A percentile compares a stretch with the other conserved stretches of the same genome.
Conservation (phyloP, 1,139 yeast species). For the Citeromyces siamensis region DNA sequence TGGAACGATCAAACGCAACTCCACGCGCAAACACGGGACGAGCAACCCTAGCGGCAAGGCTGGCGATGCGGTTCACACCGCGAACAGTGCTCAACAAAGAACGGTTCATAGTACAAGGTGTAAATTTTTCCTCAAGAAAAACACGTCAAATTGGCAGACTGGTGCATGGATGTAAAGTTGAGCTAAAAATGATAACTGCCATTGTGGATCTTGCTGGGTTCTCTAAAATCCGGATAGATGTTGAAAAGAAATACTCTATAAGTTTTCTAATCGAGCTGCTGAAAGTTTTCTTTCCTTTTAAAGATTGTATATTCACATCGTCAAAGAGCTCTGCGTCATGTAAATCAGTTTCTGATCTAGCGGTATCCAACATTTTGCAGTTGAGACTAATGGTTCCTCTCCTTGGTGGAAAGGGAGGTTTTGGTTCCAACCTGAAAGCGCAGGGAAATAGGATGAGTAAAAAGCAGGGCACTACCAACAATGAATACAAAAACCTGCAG, state of each 20-base stretch:
- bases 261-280: too few relatives aligned
- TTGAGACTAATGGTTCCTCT: slow-evolving; percentile 17
- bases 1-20: slow-evolving; percentile 71
- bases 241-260: too few relatives aligned
- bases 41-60: not conserved
- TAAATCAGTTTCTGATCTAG: not conserved
- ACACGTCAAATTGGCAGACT: not conserved
- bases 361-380: slow-evolving; percentile 9
- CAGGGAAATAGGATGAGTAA: slow-evolving; percentile 25
- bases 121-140: not conserved
- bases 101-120: slow-evolving; percentile 2
- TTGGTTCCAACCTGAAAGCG: slow-evolving; percentile 29
- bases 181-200: not conserved
- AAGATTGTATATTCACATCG: too few relatives aligned
- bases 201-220: too few relatives aligned
- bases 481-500: slow-evolving; percentile 8
- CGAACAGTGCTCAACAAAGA: slow-evolving; percentile 1
- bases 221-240: too few relatives aligned
- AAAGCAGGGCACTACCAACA: slow-evolving; percentile 14
- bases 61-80: not conserved
- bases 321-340: too few relatives aligned
- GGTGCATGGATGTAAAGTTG: not conserved
- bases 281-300: too few relatives aligned
- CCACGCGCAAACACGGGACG: slow-evolving; percentile 3
- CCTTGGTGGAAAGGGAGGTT: slow-evolving; percentile 41